Conservation (phyloP, 1,139 yeast genomes). For the Yamadazyma buinensis region DNA sequence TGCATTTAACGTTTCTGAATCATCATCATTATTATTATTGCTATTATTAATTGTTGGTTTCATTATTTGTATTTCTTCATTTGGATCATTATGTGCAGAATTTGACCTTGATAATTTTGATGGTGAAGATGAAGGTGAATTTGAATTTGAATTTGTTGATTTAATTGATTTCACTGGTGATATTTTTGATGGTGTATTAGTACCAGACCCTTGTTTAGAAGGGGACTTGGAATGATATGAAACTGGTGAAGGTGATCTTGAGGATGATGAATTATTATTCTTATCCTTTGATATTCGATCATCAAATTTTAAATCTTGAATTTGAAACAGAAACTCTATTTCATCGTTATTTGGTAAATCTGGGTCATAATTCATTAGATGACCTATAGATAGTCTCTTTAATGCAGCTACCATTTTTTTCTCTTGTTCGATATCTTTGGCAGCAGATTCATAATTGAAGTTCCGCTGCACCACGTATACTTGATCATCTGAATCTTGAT, state of each 20-base stretch:
- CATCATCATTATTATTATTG: not conserved
- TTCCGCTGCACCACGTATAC: too few species aligned
- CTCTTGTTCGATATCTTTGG: slow-evolving; percentile 51
- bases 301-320: slow-evolving; percentile 18
- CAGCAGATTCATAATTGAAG: slow-evolving; percentile 32
- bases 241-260: slow-evolving; percentile 6
- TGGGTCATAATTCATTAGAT: slow-evolving; percentile 52
- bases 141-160: slow-evolving; percentile 4
- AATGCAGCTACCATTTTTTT: slow-evolving; percentile 57
- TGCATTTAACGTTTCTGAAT: slow-evolving; percentile 16
- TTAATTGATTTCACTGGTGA: slow-evolving; percentile 3
- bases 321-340: slow-evolving; percentile 27
- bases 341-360: slow-evolving; percentile 47
- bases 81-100: not conserved
- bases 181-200: slow-evolving; percentile 4
- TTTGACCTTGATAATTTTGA: slow-evolving; percentile 1
- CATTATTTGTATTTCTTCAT: not conserved
- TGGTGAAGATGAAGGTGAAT: not conserved
- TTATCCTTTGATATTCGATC: slow-evolving; percentile 6
- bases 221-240: slow-evolving; percentile 5
- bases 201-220: slow-evolving; percentile 3
- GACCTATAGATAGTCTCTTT: slow-evolving; percentile 53
- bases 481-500: too few species aligned
- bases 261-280: slow-evolving; percentile 5
- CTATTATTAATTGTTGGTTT: not conserved